Conservation (phyloP, 1,284 basidiomycete species). For the Xanthoconium separans region DNA sequence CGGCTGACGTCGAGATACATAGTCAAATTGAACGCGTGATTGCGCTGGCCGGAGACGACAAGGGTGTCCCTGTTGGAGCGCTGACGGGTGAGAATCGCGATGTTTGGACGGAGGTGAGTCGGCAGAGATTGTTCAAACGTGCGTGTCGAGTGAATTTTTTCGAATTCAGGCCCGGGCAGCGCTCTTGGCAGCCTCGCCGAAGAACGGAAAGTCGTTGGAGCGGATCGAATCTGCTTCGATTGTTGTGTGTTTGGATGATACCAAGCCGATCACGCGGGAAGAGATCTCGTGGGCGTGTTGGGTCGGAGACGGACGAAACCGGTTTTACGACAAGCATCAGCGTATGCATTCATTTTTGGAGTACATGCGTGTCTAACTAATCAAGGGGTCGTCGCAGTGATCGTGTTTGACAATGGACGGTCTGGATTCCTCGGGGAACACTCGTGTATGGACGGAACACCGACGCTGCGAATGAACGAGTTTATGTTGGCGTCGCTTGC, state of each 20-base stretch:
- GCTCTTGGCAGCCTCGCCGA: constrained; percentile 63
- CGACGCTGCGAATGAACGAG: constrained; percentile 94
- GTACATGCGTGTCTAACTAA: constrained; percentile 1
- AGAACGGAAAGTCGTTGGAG: constrained; percentile 70
- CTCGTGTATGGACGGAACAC: constrained; percentile 95
- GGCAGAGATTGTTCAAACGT: neutral
- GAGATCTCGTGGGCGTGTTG: constrained; percentile 84
- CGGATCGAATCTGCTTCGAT: constrained; percentile 91
- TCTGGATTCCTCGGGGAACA: constrained; percentile 91
- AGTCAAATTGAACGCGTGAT: constrained; percentile 83
- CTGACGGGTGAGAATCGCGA: constrained; percentile 91
- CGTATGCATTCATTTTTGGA: constrained; percentile 43
- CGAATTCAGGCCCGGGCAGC: constrained; percentile 56
- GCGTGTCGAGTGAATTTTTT: neutral
- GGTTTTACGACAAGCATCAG: constrained; percentile 99
- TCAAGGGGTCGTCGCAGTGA: constrained; percentile 54
- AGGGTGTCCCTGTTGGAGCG: constrained; percentile 71
- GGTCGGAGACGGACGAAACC: constrained; percentile 90
- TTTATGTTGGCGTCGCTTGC: constrained; percentile 84
- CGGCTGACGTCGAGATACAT: constrained; percentile 28
- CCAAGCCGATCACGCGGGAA: constrained; percentile 76
- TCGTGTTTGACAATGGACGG: constrained; percentile 92
- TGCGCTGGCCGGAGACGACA: constrained; percentile 57
- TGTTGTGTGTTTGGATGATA: constrained; percentile 84
- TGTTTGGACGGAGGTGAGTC: constrained; percentile 77